phyloP scores from a whole-genome alignment of 73 alveolate species.

The Paraurostyla sp. region DNA sequence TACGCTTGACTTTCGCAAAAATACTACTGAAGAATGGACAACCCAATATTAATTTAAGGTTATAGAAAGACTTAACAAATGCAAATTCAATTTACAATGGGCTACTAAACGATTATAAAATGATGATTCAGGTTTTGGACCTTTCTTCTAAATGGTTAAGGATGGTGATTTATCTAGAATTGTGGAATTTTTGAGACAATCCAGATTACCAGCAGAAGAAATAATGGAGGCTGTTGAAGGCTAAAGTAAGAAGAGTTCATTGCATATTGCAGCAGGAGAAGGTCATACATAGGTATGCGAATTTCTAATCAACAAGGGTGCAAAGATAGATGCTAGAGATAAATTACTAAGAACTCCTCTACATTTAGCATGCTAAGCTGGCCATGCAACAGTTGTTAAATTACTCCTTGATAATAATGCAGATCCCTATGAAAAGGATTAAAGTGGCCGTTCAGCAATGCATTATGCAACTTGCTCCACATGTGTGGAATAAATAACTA shows the following conservation, averaged over 20 bases:
- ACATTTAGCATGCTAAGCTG: constrained; percentile 94
- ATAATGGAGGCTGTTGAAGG: constrained; percentile 77
- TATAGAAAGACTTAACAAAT: constrained; percentile 86
- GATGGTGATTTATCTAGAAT: constrained; percentile 71
- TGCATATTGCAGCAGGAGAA: constrained; percentile 89
- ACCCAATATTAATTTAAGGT: constrained; percentile 90
- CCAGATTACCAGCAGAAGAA: constrained; percentile 61
- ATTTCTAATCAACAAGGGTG: constrained; percentile 79
- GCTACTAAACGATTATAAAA: constrained; percentile 75
- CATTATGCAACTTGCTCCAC: constrained; percentile 91
- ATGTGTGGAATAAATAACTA: constrained; percentile 30
- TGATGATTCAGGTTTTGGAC: constrained; percentile 34
- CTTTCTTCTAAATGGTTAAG: constrained; percentile 50
- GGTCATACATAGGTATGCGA: constrained; percentile 83
- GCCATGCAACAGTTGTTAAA: constrained; percentile 90
- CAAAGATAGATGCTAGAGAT: constrained; percentile 87
- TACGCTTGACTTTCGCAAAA: constrained; percentile 84
- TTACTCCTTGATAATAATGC: constrained; percentile 86
- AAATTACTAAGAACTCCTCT: constrained; percentile 93
- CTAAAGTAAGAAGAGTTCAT: constrained; percentile 84
- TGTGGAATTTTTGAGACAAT: constrained; percentile 61
- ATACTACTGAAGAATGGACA: constrained; percentile 95
- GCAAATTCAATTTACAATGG: constrained; percentile 96
- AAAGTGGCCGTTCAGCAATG: constrained; percentile 92
- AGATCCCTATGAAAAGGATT: constrained; percentile 89